Base-by-base conservation (phyloP, 2,329 filamentous ascomycete species). In the Fonsecaea nubica region DNA sequence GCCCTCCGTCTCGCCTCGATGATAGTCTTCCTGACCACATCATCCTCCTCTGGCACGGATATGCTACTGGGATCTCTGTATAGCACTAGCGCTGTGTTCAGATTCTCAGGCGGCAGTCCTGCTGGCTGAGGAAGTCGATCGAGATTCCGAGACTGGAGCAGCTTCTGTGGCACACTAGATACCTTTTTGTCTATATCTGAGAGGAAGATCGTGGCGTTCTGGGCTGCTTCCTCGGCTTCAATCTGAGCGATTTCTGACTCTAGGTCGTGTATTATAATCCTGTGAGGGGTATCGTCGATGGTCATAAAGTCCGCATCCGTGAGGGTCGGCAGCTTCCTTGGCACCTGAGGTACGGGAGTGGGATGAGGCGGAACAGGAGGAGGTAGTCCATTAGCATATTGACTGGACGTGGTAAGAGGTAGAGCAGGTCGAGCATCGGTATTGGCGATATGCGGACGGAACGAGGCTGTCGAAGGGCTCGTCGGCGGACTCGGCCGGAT, bases 251-350 rank as follows among this genome's bases (percentile, higher is more conserved):
- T 86, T 79, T 98, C 94, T 73, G 90, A 90, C 76, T 96, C 93
- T 9, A 99, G 84, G 78, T 96, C 89, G 82, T 93, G 90, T 73
- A 99, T 93, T 83, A 95, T 97, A 67, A 97, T 88, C 75, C 90
- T 92, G 80, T 96, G 85, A 74, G 91, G 91, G 36, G 91, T 90
- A 79, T 97, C 90, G 79, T 98, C 93, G 67, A 98, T 77, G 64
- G 90, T 86, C 94, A 98, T 97, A 64, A 78, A 75, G 72, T 92
- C 90, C 69, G 86, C 36, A 38, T 62, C 58, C 10, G 57, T 15
- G n/a, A 65, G 55, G 6, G 66, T 15, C 13, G 60, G 66, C 13
- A 50, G 15, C 40, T 53, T 60, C 21, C 55, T 38, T n/a, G 48
- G 48, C 13, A 13, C 25, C 33, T 18, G 58, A 35, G 42, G 48